Evolutionary conservation across 345 rosid species (phyloP), one percentile per base, ranked within the genome.

Genomic region (Syzygium grande): DNA sequence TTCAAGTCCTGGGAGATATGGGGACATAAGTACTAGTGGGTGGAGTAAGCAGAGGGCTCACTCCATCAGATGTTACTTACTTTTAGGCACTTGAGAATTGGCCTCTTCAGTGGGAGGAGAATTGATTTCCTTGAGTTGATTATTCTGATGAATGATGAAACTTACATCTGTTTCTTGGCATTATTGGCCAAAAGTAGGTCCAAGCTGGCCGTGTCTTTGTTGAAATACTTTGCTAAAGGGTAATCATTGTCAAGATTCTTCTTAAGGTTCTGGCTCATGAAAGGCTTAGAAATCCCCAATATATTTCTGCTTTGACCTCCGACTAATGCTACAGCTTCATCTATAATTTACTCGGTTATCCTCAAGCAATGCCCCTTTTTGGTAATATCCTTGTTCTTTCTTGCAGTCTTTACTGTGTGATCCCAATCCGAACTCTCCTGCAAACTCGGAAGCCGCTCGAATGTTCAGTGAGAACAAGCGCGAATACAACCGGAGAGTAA

Each of bases 371-470:
- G 34, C 43, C 46, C 0, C 80, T 68, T 17, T 68, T 34, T 34
- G 46, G 80, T 68, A 34, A 73, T 73, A 1, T 73, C 80, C 19
- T 34, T 19, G 0, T 34, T 68, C 79, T 68, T 86, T 27, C 17
- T 85, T 90, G 87, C 90, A 95, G 96, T 93, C 96, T 9, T 87
- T 95, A 89, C 95, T 96, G 15, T 96, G 96, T 87, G 97, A 96
- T 43, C 98, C 98, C 61, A 95, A 93, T 90, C 96, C 97, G 7
- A 95, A 96, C 87, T 94, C 95, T 14, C 97, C 98, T 55, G 96
- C 98, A 87, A 96, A 94, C 88, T 96, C 98, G 0, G 97, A 96
- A 92, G 97, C 96, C 13, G 96, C 95, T 52, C 89, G 95, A 86
- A 93, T 96, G 96, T 95, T 94, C 85, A 95, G 97, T 19, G 97